A percentile compares a stretch with the other conserved stretches of the same genome.
Conservation (phyloP, 768 basidiomycete species). For the Leccinellum albellum region DNA sequence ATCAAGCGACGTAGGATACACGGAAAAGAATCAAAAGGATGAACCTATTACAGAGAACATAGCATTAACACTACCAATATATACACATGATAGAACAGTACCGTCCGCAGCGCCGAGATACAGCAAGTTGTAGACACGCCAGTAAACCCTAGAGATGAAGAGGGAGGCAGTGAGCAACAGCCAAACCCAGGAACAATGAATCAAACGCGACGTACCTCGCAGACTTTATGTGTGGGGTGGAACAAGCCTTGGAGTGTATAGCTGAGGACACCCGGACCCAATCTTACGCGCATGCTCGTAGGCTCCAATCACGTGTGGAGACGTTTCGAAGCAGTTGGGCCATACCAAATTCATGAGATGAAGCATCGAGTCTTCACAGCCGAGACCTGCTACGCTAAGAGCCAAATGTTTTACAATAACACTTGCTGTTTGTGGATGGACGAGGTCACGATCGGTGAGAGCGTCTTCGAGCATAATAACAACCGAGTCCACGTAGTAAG, state of each 20-base stretch:
- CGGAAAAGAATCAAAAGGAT: neutral
- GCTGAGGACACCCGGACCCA: slow-evolving; percentile 90
- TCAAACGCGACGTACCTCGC: slow-evolving; percentile 62
- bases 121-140: slow-evolving; percentile 92
- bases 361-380: slow-evolving; percentile 96
- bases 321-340: slow-evolving; percentile 99
- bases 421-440: slow-evolving; percentile 96
- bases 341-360: slow-evolving; percentile 98
- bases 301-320: slow-evolving; percentile 97
- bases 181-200: neutral
- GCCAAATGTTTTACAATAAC: slow-evolving; percentile 99
- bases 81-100: slow-evolving; percentile 74
- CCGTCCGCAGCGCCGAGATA: slow-evolving; percentile 90
- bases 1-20: neutral
- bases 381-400: slow-evolving; percentile 92
- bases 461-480: slow-evolving; percentile 99
- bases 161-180: neutral
- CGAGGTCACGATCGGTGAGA: slow-evolving; percentile 94
- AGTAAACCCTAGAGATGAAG: slow-evolving; percentile 57
- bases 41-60: slow-evolving; percentile 1
- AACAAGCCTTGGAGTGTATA: slow-evolving; percentile 94
- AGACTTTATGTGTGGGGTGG: slow-evolving; percentile 95
- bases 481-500: slow-evolving; percentile 94
- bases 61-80: slow-evolving; percentile 2
- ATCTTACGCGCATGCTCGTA: slow-evolving; percentile 90